Evolutionary conservation across 768 basidiomycete genomes (phyloP), one percentile per base, ranked within the genome.

Genomic region (Lactarius pseudohatsudake): DNA sequence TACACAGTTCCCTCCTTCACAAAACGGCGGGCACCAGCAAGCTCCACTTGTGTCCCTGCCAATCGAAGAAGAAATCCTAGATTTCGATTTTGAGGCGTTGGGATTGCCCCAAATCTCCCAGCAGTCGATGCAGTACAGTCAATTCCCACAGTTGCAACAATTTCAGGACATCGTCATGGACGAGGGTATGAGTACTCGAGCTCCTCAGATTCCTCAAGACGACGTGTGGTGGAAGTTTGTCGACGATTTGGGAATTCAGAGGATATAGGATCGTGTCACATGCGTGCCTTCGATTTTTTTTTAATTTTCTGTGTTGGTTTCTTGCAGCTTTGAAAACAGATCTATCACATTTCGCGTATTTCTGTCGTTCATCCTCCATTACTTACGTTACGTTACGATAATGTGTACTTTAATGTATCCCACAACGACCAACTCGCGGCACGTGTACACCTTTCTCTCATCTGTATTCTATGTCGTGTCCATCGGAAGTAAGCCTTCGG

Each of bases 401-500:
- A 32, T 34, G 36, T 57, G 36, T 32, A 47, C 22, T 26, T 28
- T 34, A 20, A 45, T 28, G 40, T 18, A 54, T 34, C 50, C 8
- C 40, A 59, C 18, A 50, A 34, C 13, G 18, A 4, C 50, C 50
- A 28, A 20, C 8, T 62, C 4, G 53, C 41, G 32, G 57, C 15
- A 57, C 40, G 54, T 63, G 60, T 59, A 62, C 26, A 59, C 38
- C 32, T 28, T 61, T 50, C 47, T 67, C 38, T 22, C 43, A 4
- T 58, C 28, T 50, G 47, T 69, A 62, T 20, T 56, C 58, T 71
- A 76, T 36, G 64, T 67, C 20, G 73, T 76, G 68, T 88, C 85
- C 82, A 89, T 88, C 67, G 78, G 80, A 59, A 88, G 79, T 30
- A 89, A 75, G 57, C 77, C 77, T 58, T 84, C 83, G 15, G 79